These are phyloP conservation scores for Rossbeevera mucosa DNA, from an alignment of 768 basidiomycete species.

Conservation along the genomic window DNA sequence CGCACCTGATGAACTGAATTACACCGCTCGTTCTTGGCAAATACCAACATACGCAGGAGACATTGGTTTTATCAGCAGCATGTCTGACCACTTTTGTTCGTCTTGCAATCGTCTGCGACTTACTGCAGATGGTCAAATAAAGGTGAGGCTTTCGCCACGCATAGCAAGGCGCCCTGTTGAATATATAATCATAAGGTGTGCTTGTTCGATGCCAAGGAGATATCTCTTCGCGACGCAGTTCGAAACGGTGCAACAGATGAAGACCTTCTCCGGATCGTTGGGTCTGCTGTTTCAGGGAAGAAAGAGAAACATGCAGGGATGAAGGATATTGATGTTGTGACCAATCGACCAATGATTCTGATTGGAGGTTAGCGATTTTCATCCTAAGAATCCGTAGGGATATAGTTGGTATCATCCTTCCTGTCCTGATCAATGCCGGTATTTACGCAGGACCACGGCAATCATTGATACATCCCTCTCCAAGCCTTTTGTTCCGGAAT, in stretches of 20 bases:
- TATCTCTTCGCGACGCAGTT: slow-evolving; percentile 74
- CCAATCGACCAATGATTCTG: slow-evolving; percentile 85
- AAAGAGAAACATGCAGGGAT: slow-evolving; percentile 81
- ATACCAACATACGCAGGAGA: slow-evolving; percentile 67
- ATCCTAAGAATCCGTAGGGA: slow-evolving; percentile 17
- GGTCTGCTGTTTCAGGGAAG: slow-evolving; percentile 63
- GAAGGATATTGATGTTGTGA: slow-evolving; percentile 71
- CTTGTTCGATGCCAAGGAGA: slow-evolving; percentile 78
- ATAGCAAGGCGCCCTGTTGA: background rate
- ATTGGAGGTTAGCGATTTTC: slow-evolving; percentile 82
- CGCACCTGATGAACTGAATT: slow-evolving; percentile 62
- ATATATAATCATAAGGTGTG: slow-evolving; percentile 55
- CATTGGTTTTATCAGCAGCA: slow-evolving; percentile 87
- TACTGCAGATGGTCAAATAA: slow-evolving; percentile 89
- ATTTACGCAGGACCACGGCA: slow-evolving; percentile 18
- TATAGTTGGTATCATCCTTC: slow-evolving; percentile 15
- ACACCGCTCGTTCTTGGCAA: slow-evolving; percentile 77
- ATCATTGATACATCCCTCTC: background rate
- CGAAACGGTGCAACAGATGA: slow-evolving; percentile 61
- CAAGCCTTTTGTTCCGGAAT: background rate
- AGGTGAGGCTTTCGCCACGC: slow-evolving; percentile 40
- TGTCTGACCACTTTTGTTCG: slow-evolving; percentile 90
- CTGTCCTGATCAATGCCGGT: slow-evolving; percentile 26
- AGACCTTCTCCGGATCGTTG: slow-evolving; percentile 56
- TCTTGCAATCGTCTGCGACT: slow-evolving; percentile 80